Evolutionary conservation across 2,329 filamentous ascomycete species (phyloP).

Genomic region (Parastagonospora nodorum): DNA sequence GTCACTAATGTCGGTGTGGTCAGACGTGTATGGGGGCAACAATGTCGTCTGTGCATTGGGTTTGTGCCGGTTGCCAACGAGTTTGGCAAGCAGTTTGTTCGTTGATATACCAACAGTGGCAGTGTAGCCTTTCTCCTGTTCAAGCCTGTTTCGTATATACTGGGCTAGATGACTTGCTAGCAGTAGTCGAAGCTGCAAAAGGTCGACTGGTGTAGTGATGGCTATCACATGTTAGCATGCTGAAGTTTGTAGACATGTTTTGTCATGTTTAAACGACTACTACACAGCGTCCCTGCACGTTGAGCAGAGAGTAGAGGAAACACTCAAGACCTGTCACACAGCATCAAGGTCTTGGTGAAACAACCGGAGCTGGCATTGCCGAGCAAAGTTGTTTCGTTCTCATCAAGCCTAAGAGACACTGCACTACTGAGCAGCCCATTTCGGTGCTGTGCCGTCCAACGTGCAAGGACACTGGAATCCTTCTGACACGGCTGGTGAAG

Average conservation of each 20-base stretch:
- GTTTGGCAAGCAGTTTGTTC: constrained; percentile 83
- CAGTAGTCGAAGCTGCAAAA: constrained; percentile 65
- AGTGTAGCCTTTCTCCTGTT: constrained; percentile 80
- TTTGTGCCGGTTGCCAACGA: constrained; percentile 83
- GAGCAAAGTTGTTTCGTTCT: too few relatives aligned
- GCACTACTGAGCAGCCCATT: too few relatives aligned
- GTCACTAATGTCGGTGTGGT: constrained; percentile 24
- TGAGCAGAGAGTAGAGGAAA: too few relatives aligned
- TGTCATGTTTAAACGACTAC: neutral
- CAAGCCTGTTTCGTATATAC: constrained; percentile 73
- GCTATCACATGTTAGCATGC: constrained; percentile 24
- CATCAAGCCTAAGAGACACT: too few relatives aligned
- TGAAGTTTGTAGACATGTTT: neutral
- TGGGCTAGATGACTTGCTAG: constrained; percentile 82
- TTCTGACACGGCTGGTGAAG: too few relatives aligned
- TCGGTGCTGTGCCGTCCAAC: too few relatives aligned
- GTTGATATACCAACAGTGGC: constrained; percentile 87
- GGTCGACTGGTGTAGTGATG: constrained; percentile 23
- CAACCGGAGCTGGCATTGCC: too few relatives aligned
- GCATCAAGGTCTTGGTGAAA: too few relatives aligned
- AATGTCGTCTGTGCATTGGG: constrained; percentile 86
- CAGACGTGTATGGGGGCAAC: constrained; percentile 63
- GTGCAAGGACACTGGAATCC: too few relatives aligned
- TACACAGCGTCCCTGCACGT: too few relatives aligned
- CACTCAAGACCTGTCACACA: too few relatives aligned